Base-by-base conservation (phyloP, 2,329 filamentous ascomycete genomes). In the Lasiodiplodia citricola region DNA sequence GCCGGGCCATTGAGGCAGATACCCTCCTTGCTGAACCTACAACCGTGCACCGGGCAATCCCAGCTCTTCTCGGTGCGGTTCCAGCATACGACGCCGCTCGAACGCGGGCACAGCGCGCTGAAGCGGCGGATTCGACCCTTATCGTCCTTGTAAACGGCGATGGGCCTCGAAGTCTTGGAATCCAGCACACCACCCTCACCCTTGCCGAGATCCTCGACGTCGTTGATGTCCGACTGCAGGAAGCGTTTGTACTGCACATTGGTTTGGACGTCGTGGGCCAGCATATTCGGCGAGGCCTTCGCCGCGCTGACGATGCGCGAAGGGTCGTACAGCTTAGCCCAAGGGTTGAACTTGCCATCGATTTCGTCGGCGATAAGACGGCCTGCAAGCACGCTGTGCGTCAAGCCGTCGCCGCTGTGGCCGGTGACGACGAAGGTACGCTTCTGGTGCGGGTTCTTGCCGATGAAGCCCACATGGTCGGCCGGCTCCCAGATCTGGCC, bases 121-220 rank as follows among this genome's bases (percentile, higher is more conserved):
- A 85, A 84, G 71, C 82, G 82, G 38, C 81, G 81, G 1, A 86
- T 79, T 35, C 85, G 80, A 0, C 86, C 86, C 0, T 83, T 75
- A 6, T 87, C 84, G 69, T 87, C 85, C 73, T 87, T 87, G 77
- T 88, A 89, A 0, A 87, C 82, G 0, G 86, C 87, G 10, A 86
- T 70, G 0, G 86, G 86, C 70, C 81, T 83, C n/a, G 75, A 77
- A 1, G 78, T 75, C 23, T 71, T 80, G n/a, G 80, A 71, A 71
- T 88, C 87, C 69, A 88, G 72, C 6, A 88, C 85, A 0, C 84
- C 87, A 2, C 86, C 87, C 16, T 80, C 79, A 0, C 85, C 85
- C 0, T 75, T 77, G 0, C 77, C 81, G 1, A 88, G 77, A 51
- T 88, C 85, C 72, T 87, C 86, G 41, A 89, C 87, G 71, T 88